Base-by-base conservation (phyloP, 148 eudicot genomes). In the Limonium bicolor region DNA sequence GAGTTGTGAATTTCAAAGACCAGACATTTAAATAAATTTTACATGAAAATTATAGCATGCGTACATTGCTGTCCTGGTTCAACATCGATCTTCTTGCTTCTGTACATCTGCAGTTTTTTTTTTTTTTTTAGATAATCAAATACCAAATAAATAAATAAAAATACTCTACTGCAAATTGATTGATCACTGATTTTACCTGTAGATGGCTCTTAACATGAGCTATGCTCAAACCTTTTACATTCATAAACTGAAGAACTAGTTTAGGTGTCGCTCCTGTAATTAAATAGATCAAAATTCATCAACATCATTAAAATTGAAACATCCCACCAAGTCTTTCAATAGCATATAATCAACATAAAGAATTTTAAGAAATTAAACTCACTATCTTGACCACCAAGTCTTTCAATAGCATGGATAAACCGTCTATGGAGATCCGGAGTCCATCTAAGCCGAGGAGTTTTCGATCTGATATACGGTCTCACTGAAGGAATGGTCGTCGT, bases 181-280 rank as follows among this genome's bases (percentile, higher is more conserved):
- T 51, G 17, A n/a, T 44, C 22, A 39, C 16, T 34, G 52, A 9
- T 37, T 9, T 41, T 63, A 86, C 96, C 84, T 86, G 96, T 63
- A 86, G 77, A 66, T 86, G 96, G 67, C 96, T 86, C 69, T 86
- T 86, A 58, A 86, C 81, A 72, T 86, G 96, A 66, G 93, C 82
- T 49, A 86, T 86, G 52, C 93, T 86, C 14, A 86, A 75, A 32
- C 93, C 96, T 73, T 86, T 86, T 60, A 86, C 53, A 56, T 86
- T 82, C 96, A 86, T 86, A 68, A 82, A 38, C 50, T 82, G 81
- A 56, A 86, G 96, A 51, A 86, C 96, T 62, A 78, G 59, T 55
- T 86, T 86, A 3, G 96, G 96, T 8, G 96, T 86, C 54, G 96
- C 96, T 56, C 82, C 96, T 86, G 51, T 59, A 64, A 37, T 30